These are phyloP conservation scores for Dovyalis caffra DNA, from an alignment of 345 rosid genomes.

Conservation along the genomic window DNA sequence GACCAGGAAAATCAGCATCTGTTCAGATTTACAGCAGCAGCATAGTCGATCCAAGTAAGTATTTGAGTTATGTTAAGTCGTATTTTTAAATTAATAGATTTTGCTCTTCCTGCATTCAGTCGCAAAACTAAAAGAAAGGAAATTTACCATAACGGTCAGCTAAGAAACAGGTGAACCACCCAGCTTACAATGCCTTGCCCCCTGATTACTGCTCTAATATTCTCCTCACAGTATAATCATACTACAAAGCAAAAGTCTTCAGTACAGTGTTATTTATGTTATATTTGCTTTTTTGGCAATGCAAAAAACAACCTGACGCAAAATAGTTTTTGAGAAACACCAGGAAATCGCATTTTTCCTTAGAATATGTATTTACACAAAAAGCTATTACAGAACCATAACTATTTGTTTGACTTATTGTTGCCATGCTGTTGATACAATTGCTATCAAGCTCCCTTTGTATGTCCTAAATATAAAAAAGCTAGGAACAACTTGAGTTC, in stretches of 20 bases:
- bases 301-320: background rate
- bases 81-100: background rate
- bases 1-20: slow-evolving; percentile 50
- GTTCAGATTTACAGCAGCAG: slow-evolving; percentile 45
- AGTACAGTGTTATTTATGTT: background rate
- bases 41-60: slow-evolving; percentile 47
- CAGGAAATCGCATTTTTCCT: background rate
- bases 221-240: background rate
- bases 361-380: background rate
- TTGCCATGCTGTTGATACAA: background rate
- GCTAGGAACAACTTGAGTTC: no score
- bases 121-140: no score
- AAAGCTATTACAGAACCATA: background rate
- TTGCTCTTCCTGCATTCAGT: background rate
- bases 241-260: background rate
- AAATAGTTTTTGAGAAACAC: background rate
- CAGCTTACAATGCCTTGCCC: no score
- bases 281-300: background rate
- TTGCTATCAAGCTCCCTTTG: background rate
- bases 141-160: no score
- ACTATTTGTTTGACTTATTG: background rate
- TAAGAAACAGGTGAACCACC: no score
- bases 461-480: background rate
- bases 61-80: background rate
- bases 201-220: no score